Base-by-base conservation (phyloP, 1,284 basidiomycete genomes). In the Cryptococcus maquisensis region DNA sequence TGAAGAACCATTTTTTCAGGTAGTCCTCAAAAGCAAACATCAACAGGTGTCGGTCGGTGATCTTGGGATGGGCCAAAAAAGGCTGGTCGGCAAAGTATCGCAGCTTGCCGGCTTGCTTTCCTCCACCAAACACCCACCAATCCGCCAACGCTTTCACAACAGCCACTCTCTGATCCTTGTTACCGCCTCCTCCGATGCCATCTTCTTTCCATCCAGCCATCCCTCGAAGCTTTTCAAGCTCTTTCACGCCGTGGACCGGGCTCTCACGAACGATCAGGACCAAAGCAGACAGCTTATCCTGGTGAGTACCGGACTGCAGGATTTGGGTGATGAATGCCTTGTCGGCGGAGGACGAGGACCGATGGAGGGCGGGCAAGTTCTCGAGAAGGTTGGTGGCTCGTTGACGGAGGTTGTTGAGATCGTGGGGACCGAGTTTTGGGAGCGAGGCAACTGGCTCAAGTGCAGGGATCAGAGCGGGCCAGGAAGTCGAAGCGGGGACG, bases 1-100 rank as follows among this genome's bases (percentile, higher is more conserved):
- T 86, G 77, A 96, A 98, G 80, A 96, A 98, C 75, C 87, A 97
- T 66, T 92, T 93, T 78, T 99, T 99, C 53, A 98, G 77, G 86
- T 90, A 94, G 68, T 98, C 94, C 72, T 99, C 96, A 72, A 95
- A 98, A 59, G 87, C 87, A 86, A 87, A 98, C 3, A 88, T 61
- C 10, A 93, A 68, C 0, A 97, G 77, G 71, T 90, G 85, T 44
- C 84, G 80, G 58, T 95, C 86, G 0, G 88, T 86, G 15, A 85
- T 80, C 3, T 80, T 76, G 0, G 83, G 81, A 68, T 88, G 85
- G 1, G 81, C 66, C 12, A 77, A 61, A 18, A 95, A 74, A 3
- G 88, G 86, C 68, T 98, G 95, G 70, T 98, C 96, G 20, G 88
- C 86, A 74, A 98, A 92, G 73, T 92, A 93, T 69, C 90, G 92